phyloP scores from a whole-genome alignment of 441 rosid genomes.

The Bocquillonia castaneifolia region DNA sequence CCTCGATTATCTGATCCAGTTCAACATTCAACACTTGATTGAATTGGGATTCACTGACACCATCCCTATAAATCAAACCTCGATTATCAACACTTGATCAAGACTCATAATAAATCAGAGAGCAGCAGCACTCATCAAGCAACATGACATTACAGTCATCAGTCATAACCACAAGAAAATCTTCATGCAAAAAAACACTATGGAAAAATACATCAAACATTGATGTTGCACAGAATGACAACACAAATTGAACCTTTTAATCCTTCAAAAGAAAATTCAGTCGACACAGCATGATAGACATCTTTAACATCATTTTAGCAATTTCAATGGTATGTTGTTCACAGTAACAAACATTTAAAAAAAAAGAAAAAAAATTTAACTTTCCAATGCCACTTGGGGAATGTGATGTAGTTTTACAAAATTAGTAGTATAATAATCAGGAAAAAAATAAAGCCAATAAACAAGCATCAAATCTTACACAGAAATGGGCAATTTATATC shows the following conservation, averaged over 20 bases:
- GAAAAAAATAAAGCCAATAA: too few species aligned
- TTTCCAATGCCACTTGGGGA: too few species aligned
- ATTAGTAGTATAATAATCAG: too few species aligned
- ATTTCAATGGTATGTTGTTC: too few species aligned
- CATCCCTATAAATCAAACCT: conserved; percentile 50
- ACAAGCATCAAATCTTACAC: neutral
- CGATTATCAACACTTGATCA: neutral
- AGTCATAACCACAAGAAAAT: neutral
- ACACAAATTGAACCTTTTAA: too few species aligned
- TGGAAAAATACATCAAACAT: neutral
- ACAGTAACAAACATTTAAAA: too few species aligned
- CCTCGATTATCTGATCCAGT: conserved; percentile 80
- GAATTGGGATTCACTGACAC: conserved; percentile 87
- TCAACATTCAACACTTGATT: conserved; percentile 77
- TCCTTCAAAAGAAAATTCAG: neutral
- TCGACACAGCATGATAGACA: neutral
- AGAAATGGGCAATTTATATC: neutral
- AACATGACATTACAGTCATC: neutral
- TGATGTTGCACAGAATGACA: too few species aligned
- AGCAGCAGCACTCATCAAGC: neutral
- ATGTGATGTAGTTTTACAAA: too few species aligned
- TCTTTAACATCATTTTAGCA: too few species aligned
- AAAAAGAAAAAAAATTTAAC: too few species aligned
- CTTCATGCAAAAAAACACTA: neutral
- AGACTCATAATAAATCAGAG: neutral